Base-by-base conservation (phyloP, 2,329 filamentous ascomycete genomes). In the Magnaporthiopsis rhizophila region DNA sequence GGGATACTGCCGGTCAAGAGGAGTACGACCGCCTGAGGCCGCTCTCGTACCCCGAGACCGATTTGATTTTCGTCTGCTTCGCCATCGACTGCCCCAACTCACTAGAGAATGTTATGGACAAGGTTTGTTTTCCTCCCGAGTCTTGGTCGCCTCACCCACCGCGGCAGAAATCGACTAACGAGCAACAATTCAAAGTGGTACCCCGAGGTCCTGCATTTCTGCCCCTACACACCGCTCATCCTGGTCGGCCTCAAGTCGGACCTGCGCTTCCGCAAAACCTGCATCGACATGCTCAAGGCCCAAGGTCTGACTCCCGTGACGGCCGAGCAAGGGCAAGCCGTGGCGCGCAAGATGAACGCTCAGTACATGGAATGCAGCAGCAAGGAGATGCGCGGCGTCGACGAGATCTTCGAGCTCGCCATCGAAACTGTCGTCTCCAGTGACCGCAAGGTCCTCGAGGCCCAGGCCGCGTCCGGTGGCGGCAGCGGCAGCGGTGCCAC, bases 1-100 rank as follows among this genome's bases (percentile, higher is more conserved):
- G 95, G 95, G 95, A 99, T 78, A 99, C 95, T 34, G 95, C 95
- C 71, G 95, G 95, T 56, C 95, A 99, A 78, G 95, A 99, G 78
- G 95, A 98, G 79, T 99, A 99, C 76, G 95, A 99, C 81, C 89
- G 95, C 71, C 83, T 99, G 74, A 89, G 95, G 70, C 95, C 95
- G 59, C 86, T 99, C 62, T 98, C 94, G 59, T 99, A 99, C 79
- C 95, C 95, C 3, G 95, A 99, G 79, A 99, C 95, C 15, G 95
- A 99, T 76, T 84, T 99, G 45, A 88, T 99, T 66, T 98, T 99
- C 76, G 95, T 99, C 70, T 99, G 95, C 83, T 99, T 99, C 77
- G 95, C 95, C 69, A 97, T 99, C 73, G 95, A 99, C 79, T 99
- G 95, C 77, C 95, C 95, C 50, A 97, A 97, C 77, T 98, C 94